A percentile compares a stretch with the other conserved stretches of the same genome.
Conservation (phyloP, 2,329 filamentous ascomycete species). For the Fusarium virguliforme region DNA sequence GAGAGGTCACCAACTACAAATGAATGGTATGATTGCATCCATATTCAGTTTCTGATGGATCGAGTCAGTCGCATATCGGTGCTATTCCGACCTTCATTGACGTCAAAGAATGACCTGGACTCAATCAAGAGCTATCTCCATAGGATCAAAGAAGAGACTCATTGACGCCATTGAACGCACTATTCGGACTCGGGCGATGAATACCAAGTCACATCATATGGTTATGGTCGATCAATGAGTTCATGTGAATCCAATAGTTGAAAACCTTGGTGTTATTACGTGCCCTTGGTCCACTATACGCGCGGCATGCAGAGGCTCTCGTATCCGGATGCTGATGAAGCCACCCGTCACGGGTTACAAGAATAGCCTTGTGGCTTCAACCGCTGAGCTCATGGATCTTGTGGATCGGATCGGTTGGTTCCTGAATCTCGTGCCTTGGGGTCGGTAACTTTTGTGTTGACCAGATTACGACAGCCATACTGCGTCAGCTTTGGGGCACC, state of each 20-base stretch:
- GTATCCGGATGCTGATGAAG: slow-evolving; percentile 18
- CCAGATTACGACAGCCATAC: slow-evolving; percentile 20
- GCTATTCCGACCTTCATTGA: background rate
- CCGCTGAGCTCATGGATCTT: slow-evolving; percentile 18
- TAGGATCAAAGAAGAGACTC: background rate
- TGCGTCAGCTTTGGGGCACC: slow-evolving; percentile 12
- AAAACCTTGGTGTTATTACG: slow-evolving; percentile 10
- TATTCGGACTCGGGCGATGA: background rate
- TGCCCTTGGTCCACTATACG: slow-evolving; percentile 39
- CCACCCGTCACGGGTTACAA: slow-evolving; percentile 11
- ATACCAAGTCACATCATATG: background rate
- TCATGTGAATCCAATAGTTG: slow-evolving; percentile 5
- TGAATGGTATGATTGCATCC: slow-evolving; percentile 39
- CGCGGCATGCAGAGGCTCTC: slow-evolving; percentile 34
- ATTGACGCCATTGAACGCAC: background rate
- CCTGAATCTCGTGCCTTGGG: slow-evolving; percentile 7
- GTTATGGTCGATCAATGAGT: background rate
- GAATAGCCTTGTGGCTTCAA: background rate
- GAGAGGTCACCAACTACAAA: slow-evolving; percentile 23
- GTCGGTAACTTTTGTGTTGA: slow-evolving; percentile 11
- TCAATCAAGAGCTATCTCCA: background rate
- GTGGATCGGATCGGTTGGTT: slow-evolving; percentile 23
- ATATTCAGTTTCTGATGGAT: background rate
- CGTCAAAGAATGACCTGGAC: background rate
- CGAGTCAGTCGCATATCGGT: background rate